Conservation (phyloP, 768 basidiomycete species). For the Naematelia encephala region DNA sequence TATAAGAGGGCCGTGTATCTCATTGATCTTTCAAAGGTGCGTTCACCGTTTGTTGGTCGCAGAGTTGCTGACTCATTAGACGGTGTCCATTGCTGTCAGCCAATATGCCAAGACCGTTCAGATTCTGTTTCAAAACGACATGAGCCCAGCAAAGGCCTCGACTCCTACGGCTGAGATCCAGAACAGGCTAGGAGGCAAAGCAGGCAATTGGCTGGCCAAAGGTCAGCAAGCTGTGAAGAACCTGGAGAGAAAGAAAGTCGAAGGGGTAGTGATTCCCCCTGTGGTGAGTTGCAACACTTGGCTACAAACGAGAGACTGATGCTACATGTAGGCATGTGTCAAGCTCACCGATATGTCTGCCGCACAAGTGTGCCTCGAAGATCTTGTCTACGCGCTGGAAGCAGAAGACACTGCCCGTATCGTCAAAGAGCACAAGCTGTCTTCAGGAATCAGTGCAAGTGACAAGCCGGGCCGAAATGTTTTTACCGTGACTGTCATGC, state of each 20-base stretch:
- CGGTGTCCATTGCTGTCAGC: conserved; percentile 39
- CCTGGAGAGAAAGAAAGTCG: conserved; percentile 45
- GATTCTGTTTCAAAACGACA: conserved; percentile 43
- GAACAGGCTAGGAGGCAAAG: conserved; percentile 42
- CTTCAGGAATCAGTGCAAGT: background rate
- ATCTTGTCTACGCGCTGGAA: conserved; percentile 43
- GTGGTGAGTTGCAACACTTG: conserved; percentile 20
- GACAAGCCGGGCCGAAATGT: conserved; percentile 17
- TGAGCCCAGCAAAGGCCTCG: conserved; percentile 26
- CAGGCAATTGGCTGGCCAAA: conserved; percentile 49
- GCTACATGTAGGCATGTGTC: conserved; percentile 39
- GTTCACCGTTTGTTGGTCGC: conserved; percentile 1
- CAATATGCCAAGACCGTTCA: conserved; percentile 47
- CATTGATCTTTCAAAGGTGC: conserved; percentile 48
- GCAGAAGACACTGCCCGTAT: conserved; percentile 47
- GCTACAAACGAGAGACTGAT: background rate
- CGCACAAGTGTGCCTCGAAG: conserved; percentile 37
- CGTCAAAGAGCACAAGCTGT: conserved; percentile 27
- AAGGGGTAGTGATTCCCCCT: conserved; percentile 44
- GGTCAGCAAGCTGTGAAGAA: conserved; percentile 48
- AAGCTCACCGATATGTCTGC: conserved; percentile 49
- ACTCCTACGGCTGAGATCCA: conserved; percentile 29
- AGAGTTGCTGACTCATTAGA: conserved; percentile 18
- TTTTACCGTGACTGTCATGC: conserved; percentile 39
- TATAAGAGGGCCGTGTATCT: conserved; percentile 48